Conservation (phyloP, 1,139 yeast genomes). For the Zygosaccharomyces sapae region DNA sequence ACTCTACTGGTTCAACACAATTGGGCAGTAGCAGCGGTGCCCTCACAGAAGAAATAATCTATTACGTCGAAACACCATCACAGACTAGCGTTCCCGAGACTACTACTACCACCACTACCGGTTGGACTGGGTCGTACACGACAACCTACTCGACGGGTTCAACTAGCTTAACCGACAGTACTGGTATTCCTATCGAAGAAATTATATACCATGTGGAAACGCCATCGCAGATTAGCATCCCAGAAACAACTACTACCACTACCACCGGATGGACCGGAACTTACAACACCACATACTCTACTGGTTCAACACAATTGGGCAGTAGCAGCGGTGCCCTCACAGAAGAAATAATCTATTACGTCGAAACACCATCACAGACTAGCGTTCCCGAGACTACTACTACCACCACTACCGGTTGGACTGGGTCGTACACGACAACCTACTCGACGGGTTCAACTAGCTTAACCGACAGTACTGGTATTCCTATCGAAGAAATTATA, state of each 20-base stretch:
- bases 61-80: slow-evolving; percentile 21
- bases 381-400: slow-evolving; percentile 6
- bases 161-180: slow-evolving; percentile 12
- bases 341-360: slow-evolving; percentile 18
- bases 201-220: slow-evolving; percentile 22
- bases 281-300: slow-evolving; percentile 15
- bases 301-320: background rate
- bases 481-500: slow-evolving; percentile 18
- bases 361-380: slow-evolving; percentile 17
- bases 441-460: no score
- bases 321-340: slow-evolving; percentile 12
- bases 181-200: slow-evolving; percentile 16
- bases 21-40: slow-evolving; percentile 11
- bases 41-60: slow-evolving; percentile 17
- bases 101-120: slow-evolving; percentile 3
- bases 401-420: background rate
- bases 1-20: slow-evolving; percentile 16
- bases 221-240: no score
- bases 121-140: slow-evolving; percentile 10
- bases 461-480: slow-evolving; percentile 7
- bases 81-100: background rate
- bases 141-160: slow-evolving; percentile 19
- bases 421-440: no score
- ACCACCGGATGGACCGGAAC: slow-evolving; percentile 33
- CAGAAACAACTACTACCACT: slow-evolving; percentile 21